phyloP scores from a whole-genome alignment of 2,329 filamentous ascomycete species.

The Scedosporium minutisporum region DNA sequence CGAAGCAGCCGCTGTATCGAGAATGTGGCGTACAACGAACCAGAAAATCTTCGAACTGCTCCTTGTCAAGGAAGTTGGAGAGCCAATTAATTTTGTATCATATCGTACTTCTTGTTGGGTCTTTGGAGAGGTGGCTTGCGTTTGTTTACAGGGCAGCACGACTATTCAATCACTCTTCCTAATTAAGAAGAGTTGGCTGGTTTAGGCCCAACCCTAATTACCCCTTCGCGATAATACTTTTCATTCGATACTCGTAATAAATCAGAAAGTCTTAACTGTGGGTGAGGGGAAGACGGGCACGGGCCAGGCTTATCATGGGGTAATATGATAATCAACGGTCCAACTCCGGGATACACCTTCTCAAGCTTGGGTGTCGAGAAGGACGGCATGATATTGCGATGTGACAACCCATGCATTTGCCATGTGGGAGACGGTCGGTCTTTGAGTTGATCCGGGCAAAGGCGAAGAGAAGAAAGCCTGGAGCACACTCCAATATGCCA shows the following conservation, averaged over 20 bases:
- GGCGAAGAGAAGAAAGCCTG: not conserved
- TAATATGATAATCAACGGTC: not conserved
- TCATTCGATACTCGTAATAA: not conserved
- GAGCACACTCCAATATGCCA: not conserved
- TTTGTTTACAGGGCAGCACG: no score
- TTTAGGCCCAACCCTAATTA: no score
- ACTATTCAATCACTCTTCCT: no score
- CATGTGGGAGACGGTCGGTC: not conserved
- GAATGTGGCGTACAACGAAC: no score
- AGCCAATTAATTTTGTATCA: no score
- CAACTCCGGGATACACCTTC: not conserved
- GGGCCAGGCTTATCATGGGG: not conserved
- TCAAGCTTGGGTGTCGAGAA: not conserved
- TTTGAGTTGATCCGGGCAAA: constrained; percentile 2
- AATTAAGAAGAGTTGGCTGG: no score
- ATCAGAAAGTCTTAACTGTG: not conserved
- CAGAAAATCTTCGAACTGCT: no score
- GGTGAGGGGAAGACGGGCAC: not conserved
- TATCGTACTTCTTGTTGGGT: no score
- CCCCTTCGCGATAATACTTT: no score
- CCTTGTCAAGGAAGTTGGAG: no score
- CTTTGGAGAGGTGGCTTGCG: no score
- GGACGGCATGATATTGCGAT: constrained; percentile 1
- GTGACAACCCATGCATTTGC: constrained; percentile 1
- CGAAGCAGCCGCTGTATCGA: no score